Evolutionary conservation across 2,329 filamentous ascomycete genomes (phyloP), one percentile per base, ranked within the genome.

Genomic region (Torrubiella hemipterigena): DNA sequence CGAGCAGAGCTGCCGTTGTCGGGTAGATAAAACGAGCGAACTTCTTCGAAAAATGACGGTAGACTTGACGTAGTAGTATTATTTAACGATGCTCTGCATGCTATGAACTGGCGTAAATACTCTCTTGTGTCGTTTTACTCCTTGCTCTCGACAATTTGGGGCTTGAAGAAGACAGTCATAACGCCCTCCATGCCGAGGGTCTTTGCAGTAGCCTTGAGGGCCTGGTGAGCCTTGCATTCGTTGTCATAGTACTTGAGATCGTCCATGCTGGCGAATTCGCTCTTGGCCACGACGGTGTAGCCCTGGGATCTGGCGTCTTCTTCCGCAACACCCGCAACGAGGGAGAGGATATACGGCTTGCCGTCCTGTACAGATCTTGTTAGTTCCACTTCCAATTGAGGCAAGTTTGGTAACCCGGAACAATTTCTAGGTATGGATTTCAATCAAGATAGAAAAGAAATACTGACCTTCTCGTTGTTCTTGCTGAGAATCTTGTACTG

Each of bases 221-320:
- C 48, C 34, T 45, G 42, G 39, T 68, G 64, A 3, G 59, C 60
- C n/a, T 44, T 36, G 42, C 63, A 67, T 32, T 49, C 60, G 8
- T 61, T 58, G 49, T 83, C 78, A 50, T 81, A 84, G 56, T 69
- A 84, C 42, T 70, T 62, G 69, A 83, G 74, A 49, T 83, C 79
- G 10, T 76, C 76, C 33, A 73, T 45, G 36, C 56, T 75, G 27
- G 67, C 65, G 47, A 84, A 84, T 28, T 70, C 67, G 24, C 68
- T 74, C 49, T 74, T 69, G 29, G 69, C 69, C 12, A 72, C 63
- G 32, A 83, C 45, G 7, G 74, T 82, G 58, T 67, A 82, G 26
- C 77, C 79, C 50, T 78, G 69, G 41, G 63, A 65, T 18, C 77
- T 70, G 13, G 67, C 58, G 43, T 81, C 74, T 7, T 66, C 59